phyloP scores from a whole-genome alignment of 148 eudicot species.

The Rhododendron simsii region DNA sequence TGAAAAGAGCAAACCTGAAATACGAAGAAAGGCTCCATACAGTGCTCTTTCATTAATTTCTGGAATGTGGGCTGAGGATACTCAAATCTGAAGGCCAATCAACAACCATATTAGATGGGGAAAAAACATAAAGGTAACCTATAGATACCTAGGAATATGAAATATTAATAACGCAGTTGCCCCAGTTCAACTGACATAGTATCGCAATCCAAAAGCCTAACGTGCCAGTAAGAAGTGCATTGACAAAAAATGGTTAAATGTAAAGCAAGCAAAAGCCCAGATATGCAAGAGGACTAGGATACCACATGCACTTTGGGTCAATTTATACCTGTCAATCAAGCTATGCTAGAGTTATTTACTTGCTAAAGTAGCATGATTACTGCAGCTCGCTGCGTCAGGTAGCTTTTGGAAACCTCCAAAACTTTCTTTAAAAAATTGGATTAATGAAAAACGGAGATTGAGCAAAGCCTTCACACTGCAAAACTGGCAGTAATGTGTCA shows the following conservation, averaged over 20 bases:
- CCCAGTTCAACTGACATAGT: background rate
- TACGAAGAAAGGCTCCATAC: constrained; percentile 99
- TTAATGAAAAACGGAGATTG: background rate
- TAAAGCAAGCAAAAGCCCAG: background rate
- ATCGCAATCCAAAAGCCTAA: background rate
- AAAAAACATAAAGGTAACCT: background rate
- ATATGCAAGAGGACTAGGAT: background rate
- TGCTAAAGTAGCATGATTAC: background rate
- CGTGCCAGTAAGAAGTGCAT: background rate
- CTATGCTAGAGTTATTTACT: background rate
- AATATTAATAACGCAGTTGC: background rate
- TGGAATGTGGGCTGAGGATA: constrained; percentile 98
- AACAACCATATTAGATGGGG: background rate
- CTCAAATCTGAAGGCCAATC: constrained; percentile 65
- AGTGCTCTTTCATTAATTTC: constrained; percentile 93
- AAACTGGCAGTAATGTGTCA: background rate
- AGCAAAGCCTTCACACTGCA: background rate
- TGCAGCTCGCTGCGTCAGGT: background rate
- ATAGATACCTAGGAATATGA: background rate
- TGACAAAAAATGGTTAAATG: background rate
- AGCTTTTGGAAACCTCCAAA: background rate
- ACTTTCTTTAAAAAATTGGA: background rate
- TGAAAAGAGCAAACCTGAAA: constrained; percentile 65
- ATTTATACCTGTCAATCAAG: background rate
- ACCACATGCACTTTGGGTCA: background rate